These are phyloP conservation scores for Aspergillus tamarii DNA, from an alignment of 2,329 filamentous ascomycete species.

Conservation along the genomic window DNA sequence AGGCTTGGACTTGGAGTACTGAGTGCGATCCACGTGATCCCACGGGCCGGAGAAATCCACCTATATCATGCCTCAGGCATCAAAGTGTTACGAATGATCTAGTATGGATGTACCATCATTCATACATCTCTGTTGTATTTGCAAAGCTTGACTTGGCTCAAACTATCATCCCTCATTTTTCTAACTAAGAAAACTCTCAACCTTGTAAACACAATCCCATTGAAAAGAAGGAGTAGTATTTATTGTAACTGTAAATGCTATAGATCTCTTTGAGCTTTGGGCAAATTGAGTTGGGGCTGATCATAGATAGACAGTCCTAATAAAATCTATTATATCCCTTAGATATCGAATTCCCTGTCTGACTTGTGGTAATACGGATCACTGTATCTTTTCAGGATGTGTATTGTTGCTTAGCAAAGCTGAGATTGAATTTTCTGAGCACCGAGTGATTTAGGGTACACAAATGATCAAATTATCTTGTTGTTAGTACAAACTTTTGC, in stretches of 20 bases:
- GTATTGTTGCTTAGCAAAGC: background rate
- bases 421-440: background rate
- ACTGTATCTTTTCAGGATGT: background rate
- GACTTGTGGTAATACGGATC: no score
- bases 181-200: no score
- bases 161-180: no score
- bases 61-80: background rate
- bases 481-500: background rate
- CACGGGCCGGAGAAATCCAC: background rate
- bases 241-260: no score
- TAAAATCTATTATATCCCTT: background rate
- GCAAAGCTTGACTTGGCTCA: no score
- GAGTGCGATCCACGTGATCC: slow-evolving; percentile 1
- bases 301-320: background rate
- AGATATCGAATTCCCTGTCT: no score
- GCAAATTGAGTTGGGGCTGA: background rate
- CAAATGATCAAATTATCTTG: background rate
- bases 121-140: no score
- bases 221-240: no score
- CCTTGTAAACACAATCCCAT: no score
- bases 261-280: background rate
- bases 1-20: background rate
- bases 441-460: background rate
- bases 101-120: no score
- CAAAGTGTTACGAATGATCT: no score